Percentiles rank a stretch among this genome's conserved stretches.
Evolutionary conservation across 208 protist genomes (phyloP).

Genomic region (Vickermania ingenoplastis): DNA sequence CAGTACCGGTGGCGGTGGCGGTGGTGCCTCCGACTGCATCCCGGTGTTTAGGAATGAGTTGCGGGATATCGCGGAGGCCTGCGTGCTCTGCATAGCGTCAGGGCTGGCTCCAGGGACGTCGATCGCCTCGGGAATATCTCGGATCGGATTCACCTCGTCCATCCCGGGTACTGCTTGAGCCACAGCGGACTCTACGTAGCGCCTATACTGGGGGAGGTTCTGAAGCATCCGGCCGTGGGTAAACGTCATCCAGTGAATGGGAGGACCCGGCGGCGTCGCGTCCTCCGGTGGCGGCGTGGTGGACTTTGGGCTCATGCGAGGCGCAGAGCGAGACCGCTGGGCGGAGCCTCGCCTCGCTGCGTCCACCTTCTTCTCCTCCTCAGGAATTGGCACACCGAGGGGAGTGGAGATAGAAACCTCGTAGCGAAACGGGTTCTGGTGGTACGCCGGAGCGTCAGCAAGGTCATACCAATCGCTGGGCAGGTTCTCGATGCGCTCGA

Average conservation of each 20-base stretch:
- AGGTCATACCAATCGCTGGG: slow-evolving; percentile 47
- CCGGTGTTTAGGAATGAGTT: background rate
- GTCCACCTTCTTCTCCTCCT: slow-evolving; percentile 1
- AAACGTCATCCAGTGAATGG: slow-evolving; percentile 17
- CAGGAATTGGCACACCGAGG: background rate
- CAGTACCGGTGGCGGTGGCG: slow-evolving; percentile 9
- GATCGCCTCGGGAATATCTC: slow-evolving; percentile 40
- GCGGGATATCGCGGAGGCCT: background rate
- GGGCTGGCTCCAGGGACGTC: slow-evolving; percentile 7
- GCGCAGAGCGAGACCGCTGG: background rate
- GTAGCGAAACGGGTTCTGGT: slow-evolving; percentile 46
- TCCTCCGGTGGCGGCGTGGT: background rate
- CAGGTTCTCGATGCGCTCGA: slow-evolving; percentile 42
- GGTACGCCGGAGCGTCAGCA: slow-evolving; percentile 20
- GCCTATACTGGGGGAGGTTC: slow-evolving; percentile 29
- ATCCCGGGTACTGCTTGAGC: slow-evolving; percentile 20
- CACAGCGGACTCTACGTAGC: slow-evolving; percentile 45
- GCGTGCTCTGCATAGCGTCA: background rate
- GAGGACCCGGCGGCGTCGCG: background rate
- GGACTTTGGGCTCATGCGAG: background rate
- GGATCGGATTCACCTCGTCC: slow-evolving; percentile 38
- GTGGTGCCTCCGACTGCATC: background rate
- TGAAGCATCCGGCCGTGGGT: slow-evolving; percentile 46
- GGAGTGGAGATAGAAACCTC: slow-evolving; percentile 17
- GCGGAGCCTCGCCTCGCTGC: background rate